phyloP scores from a whole-genome alignment of 2,329 filamentous ascomycete genomes.

The Aureobasidium namibiae region DNA sequence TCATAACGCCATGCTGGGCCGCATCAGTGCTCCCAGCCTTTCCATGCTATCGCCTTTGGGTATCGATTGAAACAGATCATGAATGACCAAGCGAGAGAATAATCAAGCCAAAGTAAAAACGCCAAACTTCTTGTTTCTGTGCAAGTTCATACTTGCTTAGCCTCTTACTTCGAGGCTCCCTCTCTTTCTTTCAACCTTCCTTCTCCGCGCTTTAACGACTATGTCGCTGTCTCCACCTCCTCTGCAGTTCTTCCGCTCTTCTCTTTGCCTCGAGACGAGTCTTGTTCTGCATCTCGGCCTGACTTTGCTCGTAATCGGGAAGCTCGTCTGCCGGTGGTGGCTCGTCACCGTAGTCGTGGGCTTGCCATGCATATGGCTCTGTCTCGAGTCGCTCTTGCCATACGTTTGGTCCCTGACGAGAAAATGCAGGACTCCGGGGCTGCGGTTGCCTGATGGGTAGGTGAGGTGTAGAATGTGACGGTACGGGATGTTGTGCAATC shows the following conservation, averaged over 20 bases:
- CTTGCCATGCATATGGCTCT: constrained; percentile 13
- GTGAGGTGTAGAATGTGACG: neutral
- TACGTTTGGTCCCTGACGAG: neutral
- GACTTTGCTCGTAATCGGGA: constrained; percentile 40
- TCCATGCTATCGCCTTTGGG: constrained; percentile 10
- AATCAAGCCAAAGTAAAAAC: neutral
- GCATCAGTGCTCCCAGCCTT: neutral
- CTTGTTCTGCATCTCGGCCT: constrained; percentile 35
- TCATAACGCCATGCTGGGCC: neutral
- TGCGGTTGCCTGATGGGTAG: constrained; percentile 9
- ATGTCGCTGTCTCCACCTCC: constrained; percentile 31
- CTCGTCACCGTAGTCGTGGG: constrained; percentile 20
- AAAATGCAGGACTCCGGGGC: constrained; percentile 1
- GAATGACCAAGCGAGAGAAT: constrained; percentile 2
- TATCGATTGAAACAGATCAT: constrained; percentile 9
- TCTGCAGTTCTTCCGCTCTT: constrained; percentile 37
- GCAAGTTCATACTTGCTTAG: neutral
- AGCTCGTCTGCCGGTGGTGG: constrained; percentile 31
- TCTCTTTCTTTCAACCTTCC: neutral
- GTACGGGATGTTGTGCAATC: constrained; percentile 18
- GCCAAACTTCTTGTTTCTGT: neutral
- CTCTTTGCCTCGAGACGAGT: constrained; percentile 34
- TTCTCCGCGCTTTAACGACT: neutral
- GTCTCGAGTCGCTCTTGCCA: constrained; percentile 9
- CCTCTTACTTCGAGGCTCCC: neutral